A percentile compares a stretch with the other conserved stretches of the same genome.
Evolutionary conservation across 2,329 filamentous ascomycete species (phyloP).

Genomic region (Colletotrichum tanaceti): DNA sequence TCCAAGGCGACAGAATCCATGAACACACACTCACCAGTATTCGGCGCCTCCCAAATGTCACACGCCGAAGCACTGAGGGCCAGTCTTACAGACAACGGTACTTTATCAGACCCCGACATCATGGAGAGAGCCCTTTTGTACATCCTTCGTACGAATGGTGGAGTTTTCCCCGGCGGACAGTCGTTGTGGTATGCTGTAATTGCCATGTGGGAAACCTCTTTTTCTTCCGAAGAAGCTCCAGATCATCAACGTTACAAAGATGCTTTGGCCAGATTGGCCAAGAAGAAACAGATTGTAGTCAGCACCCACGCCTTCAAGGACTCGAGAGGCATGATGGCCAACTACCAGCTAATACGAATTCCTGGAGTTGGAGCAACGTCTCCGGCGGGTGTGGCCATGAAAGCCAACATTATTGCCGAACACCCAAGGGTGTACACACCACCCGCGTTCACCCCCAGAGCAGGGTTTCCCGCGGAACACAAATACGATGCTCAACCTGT

Average conservation of each 20-base stretch:
- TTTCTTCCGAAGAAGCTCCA: slow-evolving; percentile 54
- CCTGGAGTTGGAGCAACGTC: slow-evolving; percentile 56
- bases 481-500: slow-evolving; percentile 35
- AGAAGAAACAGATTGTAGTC: slow-evolving; percentile 51
- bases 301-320: slow-evolving; percentile 59
- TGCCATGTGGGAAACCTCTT: slow-evolving; percentile 57
- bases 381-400: slow-evolving; percentile 55
- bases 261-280: slow-evolving; percentile 54
- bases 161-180: slow-evolving; percentile 64
- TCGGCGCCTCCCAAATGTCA: not conserved
- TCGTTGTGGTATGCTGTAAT: slow-evolving; percentile 62
- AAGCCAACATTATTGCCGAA: slow-evolving; percentile 57
- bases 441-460: slow-evolving; percentile 47
- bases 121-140: slow-evolving; percentile 47
- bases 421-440: slow-evolving; percentile 60
- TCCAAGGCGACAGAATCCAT: not conserved
- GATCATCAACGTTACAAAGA: slow-evolving; percentile 53
- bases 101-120: not conserved
- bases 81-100: slow-evolving; percentile 8
- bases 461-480: slow-evolving; percentile 44
- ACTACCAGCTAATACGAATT: slow-evolving; percentile 59
- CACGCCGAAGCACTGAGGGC: slow-evolving; percentile 17
- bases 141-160: slow-evolving; percentile 55
- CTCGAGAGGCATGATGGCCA: slow-evolving; percentile 55
- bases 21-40: not conserved